These are phyloP conservation scores for Phytophthora colocasiae DNA, from an alignment of 352 stramenopile genomes.

Conservation along the genomic window DNA sequence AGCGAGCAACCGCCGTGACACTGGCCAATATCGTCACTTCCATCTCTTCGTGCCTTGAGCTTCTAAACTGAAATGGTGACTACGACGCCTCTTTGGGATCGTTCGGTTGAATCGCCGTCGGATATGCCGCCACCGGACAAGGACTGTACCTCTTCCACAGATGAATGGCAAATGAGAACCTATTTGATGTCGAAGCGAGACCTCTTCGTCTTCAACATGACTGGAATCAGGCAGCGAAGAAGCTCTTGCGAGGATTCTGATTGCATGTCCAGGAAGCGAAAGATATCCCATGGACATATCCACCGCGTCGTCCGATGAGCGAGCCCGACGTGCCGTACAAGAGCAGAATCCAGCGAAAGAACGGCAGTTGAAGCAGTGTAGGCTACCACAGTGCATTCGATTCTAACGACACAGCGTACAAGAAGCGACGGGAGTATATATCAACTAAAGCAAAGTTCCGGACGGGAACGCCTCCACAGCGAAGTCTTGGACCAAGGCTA, in stretches of 20 bases:
- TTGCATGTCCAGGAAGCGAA: too few relatives aligned
- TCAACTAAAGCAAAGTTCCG: too few relatives aligned
- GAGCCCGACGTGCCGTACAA: slow-evolving; percentile 8
- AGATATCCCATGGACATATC: neutral
- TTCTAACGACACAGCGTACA: too few relatives aligned
- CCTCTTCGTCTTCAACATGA: slow-evolving; percentile 2
- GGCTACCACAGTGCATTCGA: too few relatives aligned
- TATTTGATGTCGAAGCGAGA: neutral
- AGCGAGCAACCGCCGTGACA: slow-evolving; percentile 22
- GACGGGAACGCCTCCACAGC: too few relatives aligned
- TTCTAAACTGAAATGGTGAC: slow-evolving; percentile 12
- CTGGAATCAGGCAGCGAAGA: slow-evolving; percentile 6
- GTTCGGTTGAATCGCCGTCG: slow-evolving; percentile 21
- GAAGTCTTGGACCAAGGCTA: too few relatives aligned
- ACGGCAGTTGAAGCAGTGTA: too few relatives aligned
- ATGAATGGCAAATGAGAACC: slow-evolving; percentile 11
- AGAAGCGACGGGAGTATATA: too few relatives aligned
- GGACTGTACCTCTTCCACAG: slow-evolving; percentile 1
- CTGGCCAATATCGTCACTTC: slow-evolving; percentile 16
- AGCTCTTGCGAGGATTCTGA: too few relatives aligned
- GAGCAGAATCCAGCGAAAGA: too few relatives aligned
- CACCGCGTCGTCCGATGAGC: neutral
- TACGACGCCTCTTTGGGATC: slow-evolving; percentile 20
- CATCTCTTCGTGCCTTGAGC: slow-evolving; percentile 9
- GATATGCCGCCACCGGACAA: slow-evolving; percentile 25